Evolutionary conservation across 345 rosid species (phyloP).

Genomic region (Salix brachista): DNA sequence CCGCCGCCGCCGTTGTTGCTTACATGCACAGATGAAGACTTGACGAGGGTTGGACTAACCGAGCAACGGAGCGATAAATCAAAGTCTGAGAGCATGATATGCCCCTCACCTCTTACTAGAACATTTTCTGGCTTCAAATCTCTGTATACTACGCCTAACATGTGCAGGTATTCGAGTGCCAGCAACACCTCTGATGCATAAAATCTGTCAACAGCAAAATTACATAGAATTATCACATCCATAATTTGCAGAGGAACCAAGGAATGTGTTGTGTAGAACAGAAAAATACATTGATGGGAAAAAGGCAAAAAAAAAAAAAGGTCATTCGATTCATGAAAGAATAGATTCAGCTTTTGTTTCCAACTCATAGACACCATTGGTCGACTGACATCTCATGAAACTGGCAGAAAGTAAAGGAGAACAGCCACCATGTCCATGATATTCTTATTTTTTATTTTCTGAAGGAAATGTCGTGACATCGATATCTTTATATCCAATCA

Average conservation of each 20-base stretch:
- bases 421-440: not conserved
- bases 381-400: not conserved
- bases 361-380: not conserved
- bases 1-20: slow-evolving; percentile 23
- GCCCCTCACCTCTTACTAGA: slow-evolving; percentile 78
- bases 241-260: not conserved
- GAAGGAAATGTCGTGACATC: not conserved
- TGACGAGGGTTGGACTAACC: slow-evolving; percentile 77
- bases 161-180: slow-evolving; percentile 88
- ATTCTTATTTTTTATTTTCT: not conserved
- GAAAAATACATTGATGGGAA: not conserved
- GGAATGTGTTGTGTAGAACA: not conserved
- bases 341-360: not conserved
- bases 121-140: slow-evolving; percentile 92
- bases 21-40: slow-evolving; percentile 61
- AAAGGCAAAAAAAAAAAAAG: not conserved
- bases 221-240: not conserved
- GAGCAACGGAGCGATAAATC: slow-evolving; percentile 89
- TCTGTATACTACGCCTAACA: slow-evolving; percentile 89
- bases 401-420: not conserved
- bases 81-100: slow-evolving; percentile 90
- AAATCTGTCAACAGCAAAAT: slow-evolving; percentile 40
- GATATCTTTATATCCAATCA: not conserved
- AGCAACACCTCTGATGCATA: slow-evolving; percentile 84
- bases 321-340: not conserved